A percentile compares a stretch with the other conserved stretches of the same genome.
Evolutionary conservation across 805 yeast genomes (phyloP).

Genomic region (Debaryomyces prosopidis): DNA sequence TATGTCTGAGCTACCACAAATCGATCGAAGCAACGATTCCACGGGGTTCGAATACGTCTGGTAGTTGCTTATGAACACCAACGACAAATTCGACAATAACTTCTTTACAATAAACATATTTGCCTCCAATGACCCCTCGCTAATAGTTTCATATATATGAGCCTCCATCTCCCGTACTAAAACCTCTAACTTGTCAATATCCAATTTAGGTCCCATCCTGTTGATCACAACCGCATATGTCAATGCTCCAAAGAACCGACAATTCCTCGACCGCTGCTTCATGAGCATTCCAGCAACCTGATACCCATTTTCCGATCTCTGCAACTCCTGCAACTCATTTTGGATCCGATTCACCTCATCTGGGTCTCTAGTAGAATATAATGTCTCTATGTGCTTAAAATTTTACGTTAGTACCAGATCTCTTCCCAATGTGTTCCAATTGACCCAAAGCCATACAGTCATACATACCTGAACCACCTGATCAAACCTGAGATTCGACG

Average conservation of each 20-base stretch:
- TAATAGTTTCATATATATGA: not conserved
- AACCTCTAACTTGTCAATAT: not conserved
- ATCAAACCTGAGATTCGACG: constrained; percentile 6
- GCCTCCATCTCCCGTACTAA: not conserved
- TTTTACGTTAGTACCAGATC: constrained; percentile 7
- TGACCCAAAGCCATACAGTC: not conserved
- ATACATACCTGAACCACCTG: constrained; percentile 14
- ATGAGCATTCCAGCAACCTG: constrained; percentile 57
- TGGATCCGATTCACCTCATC: constrained; percentile 47
- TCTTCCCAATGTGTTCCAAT: not conserved
- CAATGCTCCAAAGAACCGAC: constrained; percentile 78
- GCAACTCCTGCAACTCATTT: constrained; percentile 55
- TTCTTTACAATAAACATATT: constrained; percentile 52
- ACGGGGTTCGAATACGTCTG: constrained; percentile 44
- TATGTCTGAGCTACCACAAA: constrained; percentile 3
- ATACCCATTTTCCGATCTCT: constrained; percentile 57
- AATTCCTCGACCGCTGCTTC: constrained; percentile 38
- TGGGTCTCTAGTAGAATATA: constrained; percentile 45
- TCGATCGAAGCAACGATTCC: constrained; percentile 11
- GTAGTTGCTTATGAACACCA: constrained; percentile 44
- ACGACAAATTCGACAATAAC: constrained; percentile 54
- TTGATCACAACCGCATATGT: constrained; percentile 69
- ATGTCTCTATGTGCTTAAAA: constrained; percentile 37
- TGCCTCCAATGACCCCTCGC: constrained; percentile 4
- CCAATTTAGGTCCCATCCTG: not conserved